Evolutionary conservation across 73 alveolate genomes (phyloP), one percentile per base, ranked within the genome.

Genomic region (Paramecium bursaria): DNA sequence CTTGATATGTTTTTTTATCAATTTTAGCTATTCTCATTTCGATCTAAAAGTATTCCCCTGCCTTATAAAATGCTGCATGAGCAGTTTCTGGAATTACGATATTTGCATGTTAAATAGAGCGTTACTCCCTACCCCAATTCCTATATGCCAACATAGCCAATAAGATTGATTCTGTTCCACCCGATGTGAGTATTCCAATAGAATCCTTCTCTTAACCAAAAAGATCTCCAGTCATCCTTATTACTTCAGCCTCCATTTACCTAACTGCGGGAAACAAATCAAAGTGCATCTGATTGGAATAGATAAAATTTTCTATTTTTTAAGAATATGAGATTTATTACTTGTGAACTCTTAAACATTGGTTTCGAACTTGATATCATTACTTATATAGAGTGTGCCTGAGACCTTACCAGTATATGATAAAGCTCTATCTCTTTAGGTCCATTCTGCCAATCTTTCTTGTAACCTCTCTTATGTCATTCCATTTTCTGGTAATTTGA

Each of bases 81-180:
- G 97, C 99, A 1, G 99, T 77, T 14, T 48, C 85, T 44, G 98
- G 94, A 49, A 85, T 67, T 35, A 98, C 96, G n/a, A 91, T 85
- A 35, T 79, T 79, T 6, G 89, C 85, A 11, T 79, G 15, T 6
- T 50, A 2, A n/a, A 90, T 92, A 3, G 94, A 92, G 61, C 92
- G 95, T 39, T 44, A 74, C 55, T 74, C 51, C 52, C 82, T 87
- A 31, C 87, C 98, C 90, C 95, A 91, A 46, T 57, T 46, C 51
- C 91, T 94, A 57, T 98, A 97, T 46, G 97, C 97, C 61, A 95
- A 87, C 46, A 94, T 88, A 6, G 98, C 98, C 67, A 93, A 50
- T 73, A 95, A 19, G n/a, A 96, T 91, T 17, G 98, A 89, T 91
- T 96, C 99, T 0, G 99, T 97, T 50, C 99, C 99, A 7, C 99